Percentiles rank a stretch among this genome's conserved stretches.
Evolutionary conservation across 768 basidiomycete genomes (phyloP).

Genomic region (Epithele typhae): DNA sequence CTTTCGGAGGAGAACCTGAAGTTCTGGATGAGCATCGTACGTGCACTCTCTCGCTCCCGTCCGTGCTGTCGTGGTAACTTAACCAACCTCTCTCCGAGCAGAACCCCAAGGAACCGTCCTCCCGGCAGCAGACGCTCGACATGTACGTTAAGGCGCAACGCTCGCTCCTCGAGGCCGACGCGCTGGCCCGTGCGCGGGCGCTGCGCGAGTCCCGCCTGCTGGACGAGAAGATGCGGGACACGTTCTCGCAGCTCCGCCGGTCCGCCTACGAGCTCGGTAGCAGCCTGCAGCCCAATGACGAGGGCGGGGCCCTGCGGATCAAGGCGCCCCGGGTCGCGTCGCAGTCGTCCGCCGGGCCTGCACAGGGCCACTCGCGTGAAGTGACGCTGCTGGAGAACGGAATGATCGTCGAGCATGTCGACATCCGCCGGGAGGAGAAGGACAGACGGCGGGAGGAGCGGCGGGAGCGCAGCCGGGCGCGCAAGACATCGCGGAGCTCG

Average conservation of each 20-base stretch:
- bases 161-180: slow-evolving; percentile 77
- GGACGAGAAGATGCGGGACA: slow-evolving; percentile 74
- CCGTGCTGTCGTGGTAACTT: too few species aligned
- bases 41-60: slow-evolving; percentile 23
- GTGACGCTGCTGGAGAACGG: slow-evolving; percentile 83
- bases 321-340: slow-evolving; percentile 48
- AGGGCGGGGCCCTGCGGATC: slow-evolving; percentile 64
- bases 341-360: slow-evolving; percentile 31
- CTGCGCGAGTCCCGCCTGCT: slow-evolving; percentile 73
- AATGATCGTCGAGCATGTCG: slow-evolving; percentile 84
- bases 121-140: slow-evolving; percentile 78
- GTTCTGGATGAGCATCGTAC: slow-evolving; percentile 73
- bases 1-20: slow-evolving; percentile 77
- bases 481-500: slow-evolving; percentile 60
- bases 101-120: slow-evolving; percentile 89
- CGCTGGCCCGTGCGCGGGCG: slow-evolving; percentile 70
- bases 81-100: slow-evolving; percentile 27
- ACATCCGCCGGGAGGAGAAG: slow-evolving; percentile 74
- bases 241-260: slow-evolving; percentile 73
- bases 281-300: slow-evolving; percentile 43
- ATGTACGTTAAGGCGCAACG: slow-evolving; percentile 81
- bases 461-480: slow-evolving; percentile 47
- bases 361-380: slow-evolving; percentile 59
- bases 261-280: slow-evolving; percentile 70
- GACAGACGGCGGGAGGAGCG: slow-evolving; percentile 69